phyloP scores from a whole-genome alignment of 2,329 filamentous ascomycete genomes.

The Monosporascus sp. region DNA sequence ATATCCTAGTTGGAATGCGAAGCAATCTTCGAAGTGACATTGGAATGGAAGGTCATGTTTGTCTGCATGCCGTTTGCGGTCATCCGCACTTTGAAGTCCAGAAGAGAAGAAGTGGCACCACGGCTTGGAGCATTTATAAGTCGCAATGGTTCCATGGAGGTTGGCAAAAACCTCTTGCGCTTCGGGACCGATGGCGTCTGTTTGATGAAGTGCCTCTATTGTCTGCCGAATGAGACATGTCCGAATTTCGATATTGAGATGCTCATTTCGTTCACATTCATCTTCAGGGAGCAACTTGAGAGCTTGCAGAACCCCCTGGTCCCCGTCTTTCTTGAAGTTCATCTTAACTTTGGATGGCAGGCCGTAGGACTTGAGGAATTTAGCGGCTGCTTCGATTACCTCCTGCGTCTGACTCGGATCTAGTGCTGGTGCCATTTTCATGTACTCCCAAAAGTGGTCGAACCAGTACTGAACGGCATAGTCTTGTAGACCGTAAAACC shows the following conservation, averaged over 20 bases:
- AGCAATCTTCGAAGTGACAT: background rate
- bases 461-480: constrained; percentile 8
- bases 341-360: background rate
- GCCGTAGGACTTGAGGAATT: background rate
- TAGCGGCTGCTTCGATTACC: background rate
- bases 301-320: background rate
- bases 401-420: background rate
- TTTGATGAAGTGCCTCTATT: background rate
- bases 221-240: background rate
- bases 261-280: background rate
- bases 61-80: background rate
- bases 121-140: constrained; percentile 7
- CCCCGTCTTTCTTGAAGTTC: background rate
- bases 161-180: background rate
- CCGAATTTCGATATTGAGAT: background rate
- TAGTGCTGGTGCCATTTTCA: background rate
- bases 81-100: constrained; percentile 1
- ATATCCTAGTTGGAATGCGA: background rate
- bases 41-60: background rate
- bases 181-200: background rate
- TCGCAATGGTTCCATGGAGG: background rate
- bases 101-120: constrained; percentile 4
- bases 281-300: background rate
- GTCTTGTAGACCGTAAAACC: constrained; percentile 7
- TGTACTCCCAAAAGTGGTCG: constrained; percentile 3